phyloP scores from a whole-genome alignment of 306 rosid genomes.

The Dryas drummondii region DNA sequence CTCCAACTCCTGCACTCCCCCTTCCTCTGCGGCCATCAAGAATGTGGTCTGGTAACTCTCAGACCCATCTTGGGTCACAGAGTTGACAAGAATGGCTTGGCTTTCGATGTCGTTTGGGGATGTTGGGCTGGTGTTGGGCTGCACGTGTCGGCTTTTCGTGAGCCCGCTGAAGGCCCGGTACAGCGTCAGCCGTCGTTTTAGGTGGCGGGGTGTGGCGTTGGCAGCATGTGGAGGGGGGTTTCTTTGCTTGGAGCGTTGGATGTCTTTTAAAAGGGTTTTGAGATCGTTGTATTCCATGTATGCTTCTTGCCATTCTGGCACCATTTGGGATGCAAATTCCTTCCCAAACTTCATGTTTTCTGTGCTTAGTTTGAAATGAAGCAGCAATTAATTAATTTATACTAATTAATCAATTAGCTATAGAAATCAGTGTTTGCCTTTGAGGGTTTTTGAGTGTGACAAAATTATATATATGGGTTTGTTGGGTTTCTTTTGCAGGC shows the following conservation, averaged over 20 bases:
- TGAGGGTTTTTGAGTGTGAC: too few relatives aligned
- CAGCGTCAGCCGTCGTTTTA: conserved; percentile 48
- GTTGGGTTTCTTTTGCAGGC: background rate
- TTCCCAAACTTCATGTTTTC: conserved; percentile 68
- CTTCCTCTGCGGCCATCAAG: conserved; percentile 54
- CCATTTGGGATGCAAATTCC: conserved; percentile 61
- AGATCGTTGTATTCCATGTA: conserved; percentile 59
- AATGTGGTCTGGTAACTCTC: conserved; percentile 49
- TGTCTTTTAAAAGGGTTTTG: conserved; percentile 49
- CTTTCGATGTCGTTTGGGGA: conserved; percentile 44
- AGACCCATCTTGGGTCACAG: conserved; percentile 29
- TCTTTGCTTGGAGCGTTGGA: conserved; percentile 30
- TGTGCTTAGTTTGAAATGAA: too few relatives aligned
- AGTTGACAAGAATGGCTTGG: conserved; percentile 54
- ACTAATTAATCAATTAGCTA: background rate
- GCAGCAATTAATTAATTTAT: too few relatives aligned
- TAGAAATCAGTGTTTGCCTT: background rate
- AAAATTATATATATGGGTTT: too few relatives aligned
- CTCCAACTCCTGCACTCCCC: conserved; percentile 55
- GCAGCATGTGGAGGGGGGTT: conserved; percentile 16
- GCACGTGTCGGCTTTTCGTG: conserved; percentile 28
- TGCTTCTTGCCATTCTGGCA: conserved; percentile 78
- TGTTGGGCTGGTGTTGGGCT: background rate
- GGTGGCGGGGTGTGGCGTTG: conserved; percentile 18
- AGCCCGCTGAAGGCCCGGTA: conserved; percentile 78